Evolutionary conservation across 257 asterid genomes (phyloP).

Genomic region (Thymus mandschuricus): DNA sequence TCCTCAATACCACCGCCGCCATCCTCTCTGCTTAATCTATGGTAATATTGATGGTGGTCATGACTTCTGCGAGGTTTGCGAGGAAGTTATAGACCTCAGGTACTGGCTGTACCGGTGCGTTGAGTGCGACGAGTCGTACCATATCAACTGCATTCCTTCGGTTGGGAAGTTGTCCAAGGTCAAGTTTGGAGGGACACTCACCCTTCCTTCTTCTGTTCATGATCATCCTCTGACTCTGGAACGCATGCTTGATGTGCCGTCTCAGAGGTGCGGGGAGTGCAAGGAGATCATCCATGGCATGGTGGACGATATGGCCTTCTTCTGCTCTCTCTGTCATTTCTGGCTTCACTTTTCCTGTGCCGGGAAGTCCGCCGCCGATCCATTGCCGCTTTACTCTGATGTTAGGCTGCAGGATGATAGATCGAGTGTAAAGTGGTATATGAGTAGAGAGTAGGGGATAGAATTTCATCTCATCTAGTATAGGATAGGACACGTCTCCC

Average conservation of each 20-base stretch:
- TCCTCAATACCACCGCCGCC: constrained; percentile 16
- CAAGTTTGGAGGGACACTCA: constrained; percentile 5
- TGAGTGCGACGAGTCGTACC: constrained; percentile 1
- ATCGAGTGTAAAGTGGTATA: too few species aligned
- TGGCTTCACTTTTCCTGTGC: neutral
- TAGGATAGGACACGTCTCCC: too few species aligned
- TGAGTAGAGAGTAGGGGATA: too few species aligned
- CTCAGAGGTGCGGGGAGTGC: constrained; percentile 9
- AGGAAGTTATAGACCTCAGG: neutral
- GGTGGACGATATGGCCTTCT: constrained; percentile 6
- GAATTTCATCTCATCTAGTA: too few species aligned
- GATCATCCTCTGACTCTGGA: constrained; percentile 2
- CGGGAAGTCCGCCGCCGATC: neutral
- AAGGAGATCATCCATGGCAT: neutral
- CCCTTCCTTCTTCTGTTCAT: neutral
- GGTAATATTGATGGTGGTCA: neutral
- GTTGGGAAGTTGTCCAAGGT: constrained; percentile 17
- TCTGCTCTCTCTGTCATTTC: neutral
- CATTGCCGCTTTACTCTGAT: too few species aligned
- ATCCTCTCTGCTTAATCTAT: constrained; percentile 1
- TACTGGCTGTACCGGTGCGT: constrained; percentile 13
- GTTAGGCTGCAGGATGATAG: too few species aligned
- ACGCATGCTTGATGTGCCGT: constrained; percentile 16
- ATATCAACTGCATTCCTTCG: constrained; percentile 22
- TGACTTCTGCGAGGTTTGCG: constrained; percentile 12